Evolutionary conservation across 2,329 filamentous ascomycete genomes (phyloP).

Genomic region (Fonsecaea erecta): DNA sequence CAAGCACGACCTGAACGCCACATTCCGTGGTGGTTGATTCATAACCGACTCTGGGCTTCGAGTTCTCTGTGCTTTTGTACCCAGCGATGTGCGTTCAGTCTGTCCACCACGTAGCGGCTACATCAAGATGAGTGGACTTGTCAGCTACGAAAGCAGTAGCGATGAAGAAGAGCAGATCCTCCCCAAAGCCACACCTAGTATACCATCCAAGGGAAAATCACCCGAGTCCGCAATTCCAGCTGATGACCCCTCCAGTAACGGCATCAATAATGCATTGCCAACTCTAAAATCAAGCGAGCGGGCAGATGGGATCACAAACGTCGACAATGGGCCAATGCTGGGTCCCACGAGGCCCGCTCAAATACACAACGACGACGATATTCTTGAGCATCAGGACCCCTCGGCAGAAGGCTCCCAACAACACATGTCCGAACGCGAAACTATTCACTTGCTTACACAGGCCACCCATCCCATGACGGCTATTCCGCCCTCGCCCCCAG

Average conservation of each 20-base stretch:
- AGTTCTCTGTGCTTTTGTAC: not conserved
- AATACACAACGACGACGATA: constrained; percentile 5
- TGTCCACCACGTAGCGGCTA: not conserved
- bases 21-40: not conserved
- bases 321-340: constrained; percentile 27
- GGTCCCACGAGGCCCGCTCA: constrained; percentile 33
- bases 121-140: constrained; percentile 42
- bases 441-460: constrained; percentile 63
- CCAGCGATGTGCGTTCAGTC: not conserved
- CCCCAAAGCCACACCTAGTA: not conserved
- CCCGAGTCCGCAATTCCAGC: not conserved
- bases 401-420: constrained; percentile 8
- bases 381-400: constrained; percentile 18
- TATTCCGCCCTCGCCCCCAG: constrained; percentile 53
- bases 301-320: not conserved
- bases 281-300: not conserved
- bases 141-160: constrained; percentile 52
- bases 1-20: constrained; percentile 5
- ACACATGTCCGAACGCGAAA: constrained; percentile 39
- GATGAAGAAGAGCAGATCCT: constrained; percentile 47
- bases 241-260: not conserved
- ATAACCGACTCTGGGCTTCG: not conserved
- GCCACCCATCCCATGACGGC: constrained; percentile 51
- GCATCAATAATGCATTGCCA: not conserved
- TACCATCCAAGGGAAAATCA: not conserved